Evolutionary conservation across 75 land plant genomes (phyloP), one percentile per base, ranked within the genome.

Genomic region (Selaginella tamariscina): DNA sequence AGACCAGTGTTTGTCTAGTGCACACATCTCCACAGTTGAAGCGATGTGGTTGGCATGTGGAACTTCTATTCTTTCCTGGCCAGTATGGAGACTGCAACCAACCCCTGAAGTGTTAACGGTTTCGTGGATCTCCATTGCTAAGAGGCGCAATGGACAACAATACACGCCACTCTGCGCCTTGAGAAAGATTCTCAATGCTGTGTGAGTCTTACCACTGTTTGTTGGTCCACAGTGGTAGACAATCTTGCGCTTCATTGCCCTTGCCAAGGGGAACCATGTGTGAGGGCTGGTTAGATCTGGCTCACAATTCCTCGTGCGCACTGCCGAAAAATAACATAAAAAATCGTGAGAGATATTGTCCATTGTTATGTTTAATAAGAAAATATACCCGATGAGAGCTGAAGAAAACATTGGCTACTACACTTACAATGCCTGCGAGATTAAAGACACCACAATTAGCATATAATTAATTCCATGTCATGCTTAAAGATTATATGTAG

Each of bases 51-150:
- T 59, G 8, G 26, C 62, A 59, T 9, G 23, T 9, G 62, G 26
- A 23, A 27, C 62, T 59, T 59, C 62, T n/a, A 8, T 59, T n/a
- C 62, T 23, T n/a, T 21, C 24, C 62, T 59, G 62, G 26, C 26
- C 62, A 23, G 62, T 59, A 23, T 59, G 62, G 18, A 94, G 86
- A 75, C 88, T 90, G 73, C 98, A 94, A 68, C 87, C 89, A 2
- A 94, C 88, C 1, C 98, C 98, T 20, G n/a, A 32, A 0, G 82
- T 74, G 70, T 94, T 94, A 28, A 85, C 88, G 56, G 68, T 87
- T 44, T 94, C 98, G 68, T 84, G 90, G 26, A 94, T 87, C 77
- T 94, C 98, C 98, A 94, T 94, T 9, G 98, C 98, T 64, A 94
- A 80, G 39, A 94, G 81, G 56, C 98, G 83, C 11, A 94, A 79